A percentile compares a stretch with the other conserved stretches of the same genome.
Conservation (phyloP, 176 grass and related monocot species). For the bread wheat (Triticum aestivum) region IWGSC_CS_RefSeq_v2.1 NC_057802.1:45782938-45783437, state of each 20-base stretch:
- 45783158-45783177: no score
- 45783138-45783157: no score
- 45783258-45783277: neutral
- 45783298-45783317: constrained; percentile 33
- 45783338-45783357: constrained; percentile 11
- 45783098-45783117: neutral
- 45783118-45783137: neutral
- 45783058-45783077: neutral
- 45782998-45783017: neutral
- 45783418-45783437: constrained; percentile 9
- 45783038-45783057: neutral
- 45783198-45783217: no score
- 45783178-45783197: no score
- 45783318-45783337: constrained; percentile 20
- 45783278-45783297: no score
- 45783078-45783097: neutral
- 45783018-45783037: neutral
- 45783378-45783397: neutral
- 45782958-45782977: no score
- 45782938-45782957: no score
- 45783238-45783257: neutral
- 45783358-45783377: constrained; percentile 14
- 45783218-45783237: constrained; percentile 2
- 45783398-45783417: neutral
- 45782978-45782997: no score